Percentiles rank a stretch among this genome's conserved stretches.
phyloP scores from a whole-genome alignment of 768 basidiomycete species.

The Galerina marginata region DNA sequence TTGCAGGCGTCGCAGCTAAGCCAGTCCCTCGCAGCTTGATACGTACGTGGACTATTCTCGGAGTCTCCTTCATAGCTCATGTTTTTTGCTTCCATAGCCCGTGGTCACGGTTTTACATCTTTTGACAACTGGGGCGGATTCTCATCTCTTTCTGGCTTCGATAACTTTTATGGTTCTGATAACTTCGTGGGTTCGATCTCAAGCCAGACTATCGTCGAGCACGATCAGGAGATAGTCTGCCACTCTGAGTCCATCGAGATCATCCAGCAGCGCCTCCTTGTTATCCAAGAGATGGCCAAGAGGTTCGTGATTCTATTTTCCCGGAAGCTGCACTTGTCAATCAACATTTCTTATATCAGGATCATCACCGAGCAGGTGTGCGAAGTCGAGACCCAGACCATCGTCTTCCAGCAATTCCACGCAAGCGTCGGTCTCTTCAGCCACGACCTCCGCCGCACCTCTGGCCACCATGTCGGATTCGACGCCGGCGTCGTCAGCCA shows the following conservation, averaged over 20 bases:
- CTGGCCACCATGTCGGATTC: constrained; percentile 42
- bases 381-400: constrained; percentile 54
- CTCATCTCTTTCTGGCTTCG: constrained; percentile 43
- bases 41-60: background rate
- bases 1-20: constrained; percentile 21
- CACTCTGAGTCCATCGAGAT: constrained; percentile 40
- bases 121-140: constrained; percentile 45
- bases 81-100: background rate
- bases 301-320: constrained; percentile 27
- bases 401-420: constrained; percentile 48
- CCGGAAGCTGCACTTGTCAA: background rate
- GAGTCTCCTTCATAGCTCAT: background rate
- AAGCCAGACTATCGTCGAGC: constrained; percentile 33
- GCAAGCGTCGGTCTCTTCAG: constrained; percentile 41
- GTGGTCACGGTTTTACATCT: constrained; percentile 16
- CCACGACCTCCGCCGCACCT: constrained; percentile 43
- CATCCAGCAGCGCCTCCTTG: constrained; percentile 49
- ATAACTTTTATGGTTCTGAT: constrained; percentile 48
- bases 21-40: constrained; percentile 14
- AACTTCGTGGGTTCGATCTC: constrained; percentile 44
- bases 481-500: constrained; percentile 41
- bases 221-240: constrained; percentile 42
- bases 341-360: constrained; percentile 23
- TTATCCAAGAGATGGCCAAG: constrained; percentile 52
- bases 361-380: constrained; percentile 52